Percentiles rank a stretch among this genome's conserved stretches.
These are phyloP conservation scores for Arctium minus DNA, from an alignment of 129 eudicot genomes.

Conservation along the genomic window DNA sequence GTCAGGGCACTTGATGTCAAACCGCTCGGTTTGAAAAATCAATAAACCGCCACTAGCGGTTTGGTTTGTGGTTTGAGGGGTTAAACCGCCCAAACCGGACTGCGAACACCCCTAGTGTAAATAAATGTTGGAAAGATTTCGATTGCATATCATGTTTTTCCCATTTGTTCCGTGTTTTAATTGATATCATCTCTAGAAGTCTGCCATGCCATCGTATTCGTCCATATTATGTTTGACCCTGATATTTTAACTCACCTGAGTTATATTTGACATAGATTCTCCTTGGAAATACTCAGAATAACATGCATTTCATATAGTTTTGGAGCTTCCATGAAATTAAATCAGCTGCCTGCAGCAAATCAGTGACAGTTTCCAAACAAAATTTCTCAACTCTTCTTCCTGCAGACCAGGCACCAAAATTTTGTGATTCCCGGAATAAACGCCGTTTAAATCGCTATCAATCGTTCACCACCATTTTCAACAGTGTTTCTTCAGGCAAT, in stretches of 20 bases:
- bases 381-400: constrained; percentile 20
- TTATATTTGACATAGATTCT: constrained; percentile 10
- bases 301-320: constrained; percentile 31
- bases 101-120: no score
- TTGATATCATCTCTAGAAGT: background rate
- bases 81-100: no score
- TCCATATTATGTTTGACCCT: constrained; percentile 8
- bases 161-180: background rate
- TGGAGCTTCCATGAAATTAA: constrained; percentile 21
- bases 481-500: constrained; percentile 25
- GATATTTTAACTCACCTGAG: background rate
- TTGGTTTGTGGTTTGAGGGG: no score
- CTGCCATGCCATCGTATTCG: background rate
- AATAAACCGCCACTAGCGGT: no score
- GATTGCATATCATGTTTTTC: background rate
- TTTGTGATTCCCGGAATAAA: background rate
- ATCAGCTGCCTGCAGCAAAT: constrained; percentile 12
- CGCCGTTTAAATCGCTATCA: constrained; percentile 12
- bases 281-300: constrained; percentile 10
- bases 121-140: no score
- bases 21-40: no score
- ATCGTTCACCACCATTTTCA: constrained; percentile 22
- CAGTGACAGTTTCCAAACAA: constrained; percentile 21
- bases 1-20: no score
- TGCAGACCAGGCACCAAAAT: constrained; percentile 5